Evolutionary conservation across 1,139 yeast genomes (phyloP).

Genomic region (Blastobotrys indianensis): DNA sequence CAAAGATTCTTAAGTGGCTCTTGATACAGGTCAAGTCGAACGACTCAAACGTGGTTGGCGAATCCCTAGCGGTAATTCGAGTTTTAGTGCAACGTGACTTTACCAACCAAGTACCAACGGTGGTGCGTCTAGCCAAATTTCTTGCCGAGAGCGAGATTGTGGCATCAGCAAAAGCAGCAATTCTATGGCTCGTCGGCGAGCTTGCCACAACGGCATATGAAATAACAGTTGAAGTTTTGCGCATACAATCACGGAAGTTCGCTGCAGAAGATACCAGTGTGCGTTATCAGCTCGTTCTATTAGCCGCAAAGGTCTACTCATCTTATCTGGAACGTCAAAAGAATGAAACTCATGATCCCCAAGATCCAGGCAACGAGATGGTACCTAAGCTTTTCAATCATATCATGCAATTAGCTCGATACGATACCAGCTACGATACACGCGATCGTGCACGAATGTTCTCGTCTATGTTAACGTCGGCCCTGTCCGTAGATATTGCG

Average conservation of each 20-base stretch:
- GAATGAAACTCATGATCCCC: constrained; percentile 14
- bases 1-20: constrained; percentile 40
- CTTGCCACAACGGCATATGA: constrained; percentile 42
- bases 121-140: constrained; percentile 38
- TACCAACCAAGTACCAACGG: constrained; percentile 37
- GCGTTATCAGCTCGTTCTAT: constrained; percentile 62
- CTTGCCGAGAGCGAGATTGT: constrained; percentile 18
- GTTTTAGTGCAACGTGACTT: constrained; percentile 64
- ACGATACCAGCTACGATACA: constrained; percentile 70
- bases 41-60: constrained; percentile 41
- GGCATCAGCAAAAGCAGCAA: constrained; percentile 63
- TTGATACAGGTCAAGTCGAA: constrained; percentile 37
- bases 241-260: constrained; percentile 53
- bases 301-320: constrained; percentile 70
- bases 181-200: constrained; percentile 90
- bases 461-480: constrained; percentile 42
- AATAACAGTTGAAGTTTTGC: constrained; percentile 72
- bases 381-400: constrained; percentile 54
- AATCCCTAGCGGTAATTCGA: constrained; percentile 63
- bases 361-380: constrained; percentile 28
- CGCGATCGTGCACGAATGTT: constrained; percentile 83
- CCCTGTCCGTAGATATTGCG: constrained; percentile 47
- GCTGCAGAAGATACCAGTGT: constrained; percentile 53
- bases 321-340: constrained; percentile 42
- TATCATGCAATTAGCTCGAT: constrained; percentile 59